Base-by-base conservation (phyloP, 768 basidiomycete genomes). In the Mycena maculata region DNA sequence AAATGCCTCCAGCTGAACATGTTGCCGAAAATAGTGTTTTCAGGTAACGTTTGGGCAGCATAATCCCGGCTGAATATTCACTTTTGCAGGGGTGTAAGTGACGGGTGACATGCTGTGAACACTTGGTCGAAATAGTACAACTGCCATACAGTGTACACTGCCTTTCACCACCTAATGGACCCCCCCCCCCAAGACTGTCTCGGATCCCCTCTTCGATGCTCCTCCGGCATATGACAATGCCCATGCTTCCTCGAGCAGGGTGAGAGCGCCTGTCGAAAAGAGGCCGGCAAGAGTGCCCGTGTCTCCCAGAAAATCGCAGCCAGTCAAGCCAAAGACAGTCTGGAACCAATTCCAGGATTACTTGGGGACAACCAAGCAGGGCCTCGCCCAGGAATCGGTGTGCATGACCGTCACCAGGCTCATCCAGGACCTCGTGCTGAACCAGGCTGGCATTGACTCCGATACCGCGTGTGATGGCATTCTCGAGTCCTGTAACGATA, bases 401-500 rank as follows among this genome's bases (percentile, higher is more conserved):
- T 56, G 48, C 36, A 65, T 52, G 52, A 85, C 83, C 11, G 76
- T 84, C n/a, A 65, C 74, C 13, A 70, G 75, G 8, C 79, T 85
- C 36, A 49, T 85, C n/a, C 80, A 81, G 6, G 84, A 85, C 63
- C 75, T 83, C 42, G 80, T 80, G 15, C 65, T 64, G 22, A 68
- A 65, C 56, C 13, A 58, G 48, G 52, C 56, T 8, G n/a, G n/a
- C n/a, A 49, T 73, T 41, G 65, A 67, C 28, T 63, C 20, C 41
- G 16, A 42, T 42, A 42, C 20, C 9, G 16, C 64, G 2, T 60
- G 25, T 36, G 70, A 7, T 13, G 33, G 74, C 23, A 76, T 86
- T 15, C 79, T 88, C 28, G 77, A 79, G 7, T 81, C 79, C 57
- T 88, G 86, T 69, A 77, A 76, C 27, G 81, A 81, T 10, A 82